Base-by-base conservation (phyloP, 2,329 filamentous ascomycete genomes). In the Microsporum ferrugineum region DNA sequence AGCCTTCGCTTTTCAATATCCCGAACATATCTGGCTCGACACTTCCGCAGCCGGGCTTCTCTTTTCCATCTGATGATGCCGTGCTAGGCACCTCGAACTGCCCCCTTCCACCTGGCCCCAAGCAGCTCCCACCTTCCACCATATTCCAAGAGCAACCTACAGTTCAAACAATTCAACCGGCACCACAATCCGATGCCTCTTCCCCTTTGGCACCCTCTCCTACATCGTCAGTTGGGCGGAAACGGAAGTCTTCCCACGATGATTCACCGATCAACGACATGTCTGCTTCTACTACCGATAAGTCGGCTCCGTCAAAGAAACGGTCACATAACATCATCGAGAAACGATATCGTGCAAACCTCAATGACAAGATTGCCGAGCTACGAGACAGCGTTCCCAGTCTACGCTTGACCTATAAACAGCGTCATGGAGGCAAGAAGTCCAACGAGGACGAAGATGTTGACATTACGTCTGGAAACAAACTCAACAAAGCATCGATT, bases 301-400 rank as follows among this genome's bases (percentile, higher is more conserved):
- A 86, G 10, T 79, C 84, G 80, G 66, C 82, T 78, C 67, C 85
- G 80, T 68, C 78, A 70, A 96, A 96, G 80, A 96, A 96, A 80
- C 95, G 91, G 36, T 91, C 92, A 1, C 92, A 97, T 76, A 97
- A 96, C 74, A 94, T 97, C 82, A 96, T 97, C 65, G 92, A 97
- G 77, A 97, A 96, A 80, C 81, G 92, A 66, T 97, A 97, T 74
- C 86, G 92, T 68, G 96, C 89, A 60, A 97, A 97, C 70, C 80
- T 97, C 61, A 97, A 97, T 71, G 92, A 96, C 71, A 97, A 97
- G 78, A 97, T 97, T 68, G 88, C 91, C 53, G 91, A 91, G 62
- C 78, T 97, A 64, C 83, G 91, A 67, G 91, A 96, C 72, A 95
- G 90, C 70, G 91, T 97, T 12, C 92, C 92, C 1, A 95, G 89